Evolutionary conservation across 2,329 filamentous ascomycete genomes (phyloP).

Genomic region (Neonectria coccinea): DNA sequence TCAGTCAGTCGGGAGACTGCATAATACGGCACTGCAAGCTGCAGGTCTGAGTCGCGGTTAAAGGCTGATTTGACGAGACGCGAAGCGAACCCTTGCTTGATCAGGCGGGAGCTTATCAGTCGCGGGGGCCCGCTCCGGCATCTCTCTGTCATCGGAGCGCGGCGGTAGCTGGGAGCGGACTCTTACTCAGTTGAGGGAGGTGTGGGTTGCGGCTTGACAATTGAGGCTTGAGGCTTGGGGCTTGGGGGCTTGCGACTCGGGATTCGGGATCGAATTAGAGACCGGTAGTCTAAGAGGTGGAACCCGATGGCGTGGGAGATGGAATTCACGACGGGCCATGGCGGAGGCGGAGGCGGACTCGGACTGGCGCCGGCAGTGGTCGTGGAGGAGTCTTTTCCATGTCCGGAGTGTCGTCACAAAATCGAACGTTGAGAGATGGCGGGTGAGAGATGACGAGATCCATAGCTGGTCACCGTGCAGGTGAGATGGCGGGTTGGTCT

Average conservation of each 20-base stretch:
- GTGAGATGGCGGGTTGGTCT: not conserved
- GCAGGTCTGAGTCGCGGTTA: not conserved
- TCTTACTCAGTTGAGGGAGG: not conserved
- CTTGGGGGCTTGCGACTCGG: slow-evolving; percentile 19
- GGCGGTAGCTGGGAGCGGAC: slow-evolving; percentile 10
- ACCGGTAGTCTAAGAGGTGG: slow-evolving; percentile 5
- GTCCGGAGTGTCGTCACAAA: not conserved
- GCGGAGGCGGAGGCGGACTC: slow-evolving; percentile 1
- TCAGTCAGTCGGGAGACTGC: not conserved
- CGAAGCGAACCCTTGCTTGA: slow-evolving; percentile 4
- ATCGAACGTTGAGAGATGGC: not conserved
- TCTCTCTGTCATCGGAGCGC: slow-evolving; percentile 23
- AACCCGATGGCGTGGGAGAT: slow-evolving; percentile 4
- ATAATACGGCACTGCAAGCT: not conserved
- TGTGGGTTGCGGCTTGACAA: not conserved
- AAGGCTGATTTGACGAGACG: slow-evolving; percentile 26
- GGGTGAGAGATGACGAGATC: not conserved
- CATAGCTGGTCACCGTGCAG: not conserved
- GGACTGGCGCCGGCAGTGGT: slow-evolving; percentile 18
- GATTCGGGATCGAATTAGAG: slow-evolving; percentile 25
- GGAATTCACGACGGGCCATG: slow-evolving; percentile 1
- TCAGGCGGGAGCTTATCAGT: slow-evolving; percentile 39
- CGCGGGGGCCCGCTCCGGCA: slow-evolving; percentile 9
- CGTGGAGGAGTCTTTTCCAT: not conserved
- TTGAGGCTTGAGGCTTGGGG: not conserved